Evolutionary conservation across 202 grass and related monocot genomes (phyloP).

Genomic region (Saccharum hybrid): DNA sequence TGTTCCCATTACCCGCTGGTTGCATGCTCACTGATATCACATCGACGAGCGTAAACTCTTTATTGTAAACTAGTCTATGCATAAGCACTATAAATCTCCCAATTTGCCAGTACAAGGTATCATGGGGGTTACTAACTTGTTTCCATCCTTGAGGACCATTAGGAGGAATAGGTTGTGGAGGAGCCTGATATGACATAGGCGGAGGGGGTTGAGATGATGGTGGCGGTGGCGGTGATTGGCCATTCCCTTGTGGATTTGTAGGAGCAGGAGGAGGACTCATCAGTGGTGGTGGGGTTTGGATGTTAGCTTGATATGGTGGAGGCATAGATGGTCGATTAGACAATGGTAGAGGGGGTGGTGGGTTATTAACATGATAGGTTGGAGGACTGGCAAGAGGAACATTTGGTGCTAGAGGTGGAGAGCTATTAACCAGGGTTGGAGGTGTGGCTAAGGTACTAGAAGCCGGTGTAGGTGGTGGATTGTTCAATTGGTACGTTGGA

Average conservation of each 20-base stretch:
- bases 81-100: slow-evolving; percentile 41
- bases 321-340: not conserved
- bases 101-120: slow-evolving; percentile 45
- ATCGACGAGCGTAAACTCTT: slow-evolving; percentile 35
- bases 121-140: slow-evolving; percentile 14
- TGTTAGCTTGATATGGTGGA: not conserved
- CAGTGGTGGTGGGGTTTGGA: not conserved
- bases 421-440: not conserved
- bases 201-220: not conserved
- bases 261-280: not conserved
- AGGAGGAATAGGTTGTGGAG: slow-evolving; percentile 5
- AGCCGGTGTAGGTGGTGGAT: no score
- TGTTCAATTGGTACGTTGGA: not conserved
- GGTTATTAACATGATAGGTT: not conserved
- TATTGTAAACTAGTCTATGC: slow-evolving; percentile 29
- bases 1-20: not conserved
- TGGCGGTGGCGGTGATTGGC: no score
- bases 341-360: no score
- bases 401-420: not conserved
- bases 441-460: not conserved
- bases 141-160: slow-evolving; percentile 32
- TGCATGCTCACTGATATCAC: slow-evolving; percentile 39
- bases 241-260: not conserved
- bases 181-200: not conserved
- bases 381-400: not conserved